Evolutionary conservation across 768 basidiomycete genomes (phyloP).

Genomic region (Hydnomerulius pinastri): DNA sequence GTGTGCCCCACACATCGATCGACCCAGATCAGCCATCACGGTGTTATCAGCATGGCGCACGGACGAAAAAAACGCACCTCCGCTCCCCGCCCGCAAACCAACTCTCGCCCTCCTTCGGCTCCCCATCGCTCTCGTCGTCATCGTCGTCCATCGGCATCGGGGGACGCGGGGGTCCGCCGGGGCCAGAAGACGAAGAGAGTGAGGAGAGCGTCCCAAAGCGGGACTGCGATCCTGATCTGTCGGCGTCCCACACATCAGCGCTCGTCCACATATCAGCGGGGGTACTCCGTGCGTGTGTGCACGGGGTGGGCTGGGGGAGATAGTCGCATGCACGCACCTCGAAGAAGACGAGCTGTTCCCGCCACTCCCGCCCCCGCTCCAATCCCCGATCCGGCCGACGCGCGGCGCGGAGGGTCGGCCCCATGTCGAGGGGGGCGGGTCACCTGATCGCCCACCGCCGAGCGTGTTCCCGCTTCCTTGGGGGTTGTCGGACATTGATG

Average conservation of each 20-base stretch:
- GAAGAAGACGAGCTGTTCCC: constrained; percentile 23
- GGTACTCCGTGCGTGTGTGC: neutral
- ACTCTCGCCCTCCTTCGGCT: constrained; percentile 55
- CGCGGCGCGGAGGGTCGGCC: constrained; percentile 41
- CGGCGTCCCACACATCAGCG: neutral
- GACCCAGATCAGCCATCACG: neutral
- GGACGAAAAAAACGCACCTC: constrained; percentile 49
- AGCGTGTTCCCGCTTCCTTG: constrained; percentile 45
- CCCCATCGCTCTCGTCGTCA: constrained; percentile 55
- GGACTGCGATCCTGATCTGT: constrained; percentile 22
- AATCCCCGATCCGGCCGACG: constrained; percentile 56
- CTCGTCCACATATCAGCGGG: no score
- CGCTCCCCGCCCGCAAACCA: constrained; percentile 96
- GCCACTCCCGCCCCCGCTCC: constrained; percentile 28
- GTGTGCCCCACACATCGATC: constrained; percentile 4
- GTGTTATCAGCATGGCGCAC: neutral
- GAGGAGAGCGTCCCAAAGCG: constrained; percentile 41
- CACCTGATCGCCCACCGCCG: constrained; percentile 43
- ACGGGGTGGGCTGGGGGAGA: neutral
- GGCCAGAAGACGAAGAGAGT: constrained; percentile 21
- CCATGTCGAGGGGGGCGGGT: constrained; percentile 53
- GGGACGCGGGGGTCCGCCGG: constrained; percentile 12
- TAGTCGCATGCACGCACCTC: constrained; percentile 9
- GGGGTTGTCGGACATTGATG: constrained; percentile 41
- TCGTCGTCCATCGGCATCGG: constrained; percentile 34